Conservation (phyloP, 768 basidiomycete genomes). For the Daedaleopsis sinensis region DNA sequence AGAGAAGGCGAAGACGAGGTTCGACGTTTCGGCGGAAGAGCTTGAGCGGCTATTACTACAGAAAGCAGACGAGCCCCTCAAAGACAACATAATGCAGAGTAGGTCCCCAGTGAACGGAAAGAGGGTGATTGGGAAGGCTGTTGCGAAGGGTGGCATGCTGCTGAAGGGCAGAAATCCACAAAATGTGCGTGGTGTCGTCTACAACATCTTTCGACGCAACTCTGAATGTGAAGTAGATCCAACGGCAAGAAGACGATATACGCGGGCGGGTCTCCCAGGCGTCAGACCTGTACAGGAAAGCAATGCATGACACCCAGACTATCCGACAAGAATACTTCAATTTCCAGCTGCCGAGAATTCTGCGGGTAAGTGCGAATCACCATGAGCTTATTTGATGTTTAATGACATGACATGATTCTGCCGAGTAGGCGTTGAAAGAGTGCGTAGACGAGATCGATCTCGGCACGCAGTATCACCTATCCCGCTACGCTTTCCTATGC, state of each 20-base stretch:
- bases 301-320: conserved; percentile 85
- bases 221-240: conserved; percentile 52
- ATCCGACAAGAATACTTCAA: conserved; percentile 98
- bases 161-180: conserved; percentile 93
- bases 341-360: conserved; percentile 90
- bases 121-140: conserved; percentile 86
- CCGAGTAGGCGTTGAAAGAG: conserved; percentile 72
- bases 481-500: conserved; percentile 91
- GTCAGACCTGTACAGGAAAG: conserved; percentile 89
- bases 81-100: conserved; percentile 74
- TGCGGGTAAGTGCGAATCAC: conserved; percentile 68
- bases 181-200: conserved; percentile 50
- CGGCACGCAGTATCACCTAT: conserved; percentile 97
- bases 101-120: conserved; percentile 69
- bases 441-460: conserved; percentile 95
- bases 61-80: conserved; percentile 93
- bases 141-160: conserved; percentile 86
- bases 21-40: conserved; percentile 92
- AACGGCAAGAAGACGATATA: conserved; percentile 94
- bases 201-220: neutral
- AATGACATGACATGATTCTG: neutral
- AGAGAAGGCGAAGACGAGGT: conserved; percentile 86
- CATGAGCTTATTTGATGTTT: neutral
- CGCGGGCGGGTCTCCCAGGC: conserved; percentile 81
- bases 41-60: conserved; percentile 88